Base-by-base conservation (phyloP, 2,329 filamentous ascomycete genomes). In the Colletotrichum liaoningense region DNA sequence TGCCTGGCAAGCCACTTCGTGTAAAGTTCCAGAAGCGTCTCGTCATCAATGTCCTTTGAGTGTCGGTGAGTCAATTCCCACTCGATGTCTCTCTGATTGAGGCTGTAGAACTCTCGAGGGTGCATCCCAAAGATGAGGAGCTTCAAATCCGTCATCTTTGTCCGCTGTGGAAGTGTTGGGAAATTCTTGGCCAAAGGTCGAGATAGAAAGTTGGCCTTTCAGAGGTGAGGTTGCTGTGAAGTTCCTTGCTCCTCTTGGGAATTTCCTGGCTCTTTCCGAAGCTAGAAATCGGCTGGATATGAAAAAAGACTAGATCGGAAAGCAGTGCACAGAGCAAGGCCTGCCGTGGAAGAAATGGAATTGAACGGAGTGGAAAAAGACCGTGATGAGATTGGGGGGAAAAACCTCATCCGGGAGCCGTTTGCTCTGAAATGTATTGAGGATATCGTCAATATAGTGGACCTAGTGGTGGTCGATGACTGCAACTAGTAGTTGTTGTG, bases 1-100 rank as follows among this genome's bases (percentile, higher is more conserved):
- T 72, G 62, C 12, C 33, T 56, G 16, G 57, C 60, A 5, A 73
- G 62, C 71, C 71, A 73, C 19, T 33, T 54, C 7, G 62, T 62
- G 63, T 72, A 73, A n/a, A 73, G 30, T 6, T 52, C 56, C 24
- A 73, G 67, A 12, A 72, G 62, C 24, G n/a, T 38, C n/a, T 22
- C 11, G 4, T 72, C 35, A 22, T 62, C 28, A n/a, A 72, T 73
- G 26, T 62, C 9, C 9, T 26, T 35, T 19, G 62, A 49, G 8
- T 55, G 57, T 9, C 22, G 24, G 5, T 22, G 22, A n/a, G 62
- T 56, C 22, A 73, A 14, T 35, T 52, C 59, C 4, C 26, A n/a
- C 30, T 73, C 71, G 5, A 73, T n/a, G 2, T 62, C 28, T 9
- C 19, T 26, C 9, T 73, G 71, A 30, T 9, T 33, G 5, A 72